Percentiles rank a stretch among this genome's conserved stretches.
Evolutionary conservation across 176 grass and related monocot species (phyloP).

Genomic region (Rhynchospora tenuis): DNA sequence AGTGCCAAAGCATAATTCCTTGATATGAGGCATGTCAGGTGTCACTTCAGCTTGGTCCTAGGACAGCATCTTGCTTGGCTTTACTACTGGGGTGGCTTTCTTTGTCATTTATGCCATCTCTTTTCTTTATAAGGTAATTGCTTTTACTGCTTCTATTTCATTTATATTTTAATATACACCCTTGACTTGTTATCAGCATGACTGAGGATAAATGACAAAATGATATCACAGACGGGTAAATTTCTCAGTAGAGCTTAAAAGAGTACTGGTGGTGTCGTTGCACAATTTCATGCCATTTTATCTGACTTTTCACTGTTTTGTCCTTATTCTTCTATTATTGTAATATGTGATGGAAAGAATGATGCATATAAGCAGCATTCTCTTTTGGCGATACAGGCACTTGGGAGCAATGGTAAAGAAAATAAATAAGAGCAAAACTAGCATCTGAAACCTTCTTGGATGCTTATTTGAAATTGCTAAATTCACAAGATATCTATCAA

Average conservation of each 20-base stretch:
- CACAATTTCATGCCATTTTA: not conserved
- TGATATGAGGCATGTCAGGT: not conserved
- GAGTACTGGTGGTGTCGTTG: too few relatives aligned
- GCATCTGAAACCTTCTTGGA: conserved; percentile 39
- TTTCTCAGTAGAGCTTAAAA: too few relatives aligned
- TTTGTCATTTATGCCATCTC: conserved; percentile 6
- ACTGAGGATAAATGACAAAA: not conserved
- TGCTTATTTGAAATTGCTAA: conserved; percentile 11
- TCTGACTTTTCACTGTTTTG: conserved; percentile 21
- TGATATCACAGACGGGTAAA: not conserved
- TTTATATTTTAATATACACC: not conserved
- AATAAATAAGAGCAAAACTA: conserved; percentile 24
- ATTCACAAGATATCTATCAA: conserved; percentile 30
- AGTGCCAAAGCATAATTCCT: not conserved
- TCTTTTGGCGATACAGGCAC: conserved; percentile 3
- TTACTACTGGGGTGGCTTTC: not conserved
- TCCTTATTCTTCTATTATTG: conserved; percentile 48
- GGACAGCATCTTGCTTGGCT: conserved; percentile 20
- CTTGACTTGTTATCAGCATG: not conserved
- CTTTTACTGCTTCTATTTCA: not conserved
- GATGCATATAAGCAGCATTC: not conserved
- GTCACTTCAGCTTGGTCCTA: conserved; percentile 9
- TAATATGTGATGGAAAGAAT: conserved; percentile 8
- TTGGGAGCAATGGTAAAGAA: not conserved
- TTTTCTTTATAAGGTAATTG: not conserved